Base-by-base conservation (phyloP, 306 rosid genomes). In the Vigna hirtella region DNA sequence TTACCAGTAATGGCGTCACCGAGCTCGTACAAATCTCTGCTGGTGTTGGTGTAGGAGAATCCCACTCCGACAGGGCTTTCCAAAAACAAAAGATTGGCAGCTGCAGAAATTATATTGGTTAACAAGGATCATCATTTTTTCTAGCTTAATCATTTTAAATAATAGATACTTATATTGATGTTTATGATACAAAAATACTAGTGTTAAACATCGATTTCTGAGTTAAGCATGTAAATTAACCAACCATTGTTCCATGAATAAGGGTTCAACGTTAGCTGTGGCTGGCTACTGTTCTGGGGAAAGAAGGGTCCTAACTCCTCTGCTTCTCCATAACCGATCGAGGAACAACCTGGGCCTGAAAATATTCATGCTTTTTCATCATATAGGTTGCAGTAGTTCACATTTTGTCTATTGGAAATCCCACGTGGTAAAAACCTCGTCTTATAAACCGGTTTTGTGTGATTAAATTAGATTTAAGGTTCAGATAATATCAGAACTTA, bases 281-380 rank as follows among this genome's bases (percentile, higher is more conserved):
- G 96, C 57, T 86, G 18, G 83, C 61, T 80, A 72, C 93, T 84
- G 1, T 88, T 83, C 26, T 93, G 90, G 38, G 97, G 93, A 72
- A 85, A 91, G 82, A 93, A 93, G 47, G 98, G 98, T 24, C 98
- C 98, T n/a, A 93, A 43, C 79, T 93, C 98, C 83, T 93, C 98
- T 62, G 93, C 77, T 83, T 83, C 90, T 81, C 97, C 97, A 72
- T n/a, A 91, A 17, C 96, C 98, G 78, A 93, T 66, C 48, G 98
- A 93, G 4, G 98, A 93, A 68, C 97, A 93, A 18, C 98, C 98
- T 0, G 98, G 97, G 4, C 98, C 98, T 93, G 88, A 55, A 28
- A 83, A 79, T 36, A 73, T 72, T 24, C 43, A 75, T 36, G 3
- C 38, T 42, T 47, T 20, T 64, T 68, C 28, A 58, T 65, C 50